Conservation (phyloP, 1,284 basidiomycete genomes). For the Coriolopsis trogii region DNA sequence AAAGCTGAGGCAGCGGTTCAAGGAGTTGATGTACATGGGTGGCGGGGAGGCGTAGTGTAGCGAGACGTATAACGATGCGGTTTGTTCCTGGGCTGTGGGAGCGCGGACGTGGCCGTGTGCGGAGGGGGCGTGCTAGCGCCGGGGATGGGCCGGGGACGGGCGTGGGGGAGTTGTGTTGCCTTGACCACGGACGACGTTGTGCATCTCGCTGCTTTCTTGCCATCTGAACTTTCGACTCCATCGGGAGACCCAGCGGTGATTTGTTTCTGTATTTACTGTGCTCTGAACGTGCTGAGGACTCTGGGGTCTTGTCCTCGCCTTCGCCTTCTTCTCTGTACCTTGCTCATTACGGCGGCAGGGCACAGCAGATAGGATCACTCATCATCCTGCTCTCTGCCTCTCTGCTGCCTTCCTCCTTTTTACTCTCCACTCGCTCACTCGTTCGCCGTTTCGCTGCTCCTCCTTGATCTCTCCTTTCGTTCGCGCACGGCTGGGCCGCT, state of each 20-base stretch:
- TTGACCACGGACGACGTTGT: slow-evolving; percentile 58
- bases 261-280: slow-evolving; percentile 26
- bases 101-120: background rate
- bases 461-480: slow-evolving; percentile 26
- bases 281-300: slow-evolving; percentile 19
- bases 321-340: slow-evolving; percentile 7
- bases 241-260: slow-evolving; percentile 19
- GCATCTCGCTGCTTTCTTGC: slow-evolving; percentile 29
- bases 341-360: slow-evolving; percentile 16
- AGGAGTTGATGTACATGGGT: slow-evolving; percentile 72
- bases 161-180: slow-evolving; percentile 50
- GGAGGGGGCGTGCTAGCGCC: background rate
- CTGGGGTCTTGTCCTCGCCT: slow-evolving; percentile 17
- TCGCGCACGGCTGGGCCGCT: slow-evolving; percentile 44
- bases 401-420: slow-evolving; percentile 15
- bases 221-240: slow-evolving; percentile 31
- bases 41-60: slow-evolving; percentile 35
- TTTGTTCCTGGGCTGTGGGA: slow-evolving; percentile 17
- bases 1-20: slow-evolving; percentile 69
- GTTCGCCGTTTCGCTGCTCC: slow-evolving; percentile 22
- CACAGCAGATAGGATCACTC: slow-evolving; percentile 23
- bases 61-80: background rate
- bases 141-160: background rate
- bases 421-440: slow-evolving; percentile 34
- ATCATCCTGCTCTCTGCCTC: slow-evolving; percentile 23